A percentile compares a stretch with the other conserved stretches of the same genome.
Evolutionary conservation across 768 basidiomycete species (phyloP).

Genomic region (Leucocoprinus sp.): DNA sequence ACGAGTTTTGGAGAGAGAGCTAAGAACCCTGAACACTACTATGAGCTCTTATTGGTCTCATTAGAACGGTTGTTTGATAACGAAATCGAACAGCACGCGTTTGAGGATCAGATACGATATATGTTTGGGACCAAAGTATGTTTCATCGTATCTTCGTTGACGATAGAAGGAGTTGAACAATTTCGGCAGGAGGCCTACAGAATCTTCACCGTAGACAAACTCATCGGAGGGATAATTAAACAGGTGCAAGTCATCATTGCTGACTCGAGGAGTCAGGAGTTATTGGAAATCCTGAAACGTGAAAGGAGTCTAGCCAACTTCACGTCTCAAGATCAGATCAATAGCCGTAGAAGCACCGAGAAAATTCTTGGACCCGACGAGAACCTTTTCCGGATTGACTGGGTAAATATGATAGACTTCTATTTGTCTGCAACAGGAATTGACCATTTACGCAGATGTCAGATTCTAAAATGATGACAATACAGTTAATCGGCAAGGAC

Average conservation of each 20-base stretch:
- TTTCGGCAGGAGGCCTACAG: slow-evolving; percentile 61
- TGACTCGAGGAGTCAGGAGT: slow-evolving; percentile 63
- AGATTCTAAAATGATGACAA: slow-evolving; percentile 55
- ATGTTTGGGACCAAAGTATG: slow-evolving; percentile 78
- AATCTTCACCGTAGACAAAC: slow-evolving; percentile 90
- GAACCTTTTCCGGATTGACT: slow-evolving; percentile 73
- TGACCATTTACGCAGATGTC: slow-evolving; percentile 38
- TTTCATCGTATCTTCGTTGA: no score
- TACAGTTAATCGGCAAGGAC: slow-evolving; percentile 75
- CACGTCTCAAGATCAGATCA: slow-evolving; percentile 66
- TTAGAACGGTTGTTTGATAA: slow-evolving; percentile 90
- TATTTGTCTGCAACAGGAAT: not conserved
- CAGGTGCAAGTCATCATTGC: slow-evolving; percentile 68
- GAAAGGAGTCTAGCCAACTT: slow-evolving; percentile 52
- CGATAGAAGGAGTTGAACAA: no score
- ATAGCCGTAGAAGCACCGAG: slow-evolving; percentile 58
- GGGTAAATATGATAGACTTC: slow-evolving; percentile 48
- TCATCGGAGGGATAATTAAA: slow-evolving; percentile 83
- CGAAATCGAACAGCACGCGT: slow-evolving; percentile 77
- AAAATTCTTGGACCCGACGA: slow-evolving; percentile 69
- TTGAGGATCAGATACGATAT: slow-evolving; percentile 85
- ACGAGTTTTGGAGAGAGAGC: slow-evolving; percentile 24
- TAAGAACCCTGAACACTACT: slow-evolving; percentile 51
- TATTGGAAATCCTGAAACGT: slow-evolving; percentile 61
- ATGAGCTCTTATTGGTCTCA: slow-evolving; percentile 75